Evolutionary conservation across 805 yeast genomes (phyloP).

Genomic region (Candida patagonica): DNA sequence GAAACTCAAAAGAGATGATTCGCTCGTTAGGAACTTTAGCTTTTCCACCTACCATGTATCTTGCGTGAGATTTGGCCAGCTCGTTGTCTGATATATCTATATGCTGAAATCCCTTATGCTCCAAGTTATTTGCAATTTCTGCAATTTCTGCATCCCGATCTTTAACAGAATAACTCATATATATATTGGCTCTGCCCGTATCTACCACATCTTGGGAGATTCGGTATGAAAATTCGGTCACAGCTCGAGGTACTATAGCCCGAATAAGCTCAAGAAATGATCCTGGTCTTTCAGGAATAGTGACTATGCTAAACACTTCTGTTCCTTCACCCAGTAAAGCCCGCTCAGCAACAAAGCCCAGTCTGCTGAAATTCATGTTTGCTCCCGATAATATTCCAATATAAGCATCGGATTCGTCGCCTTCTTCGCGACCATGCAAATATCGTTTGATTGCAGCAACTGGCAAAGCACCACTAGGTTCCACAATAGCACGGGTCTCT

Average conservation of each 20-base stretch:
- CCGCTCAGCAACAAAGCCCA: conserved; percentile 92
- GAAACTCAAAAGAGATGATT: conserved; percentile 81
- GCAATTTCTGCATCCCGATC: conserved; percentile 67
- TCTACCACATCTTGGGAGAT: conserved; percentile 35
- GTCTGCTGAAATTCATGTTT: conserved; percentile 94
- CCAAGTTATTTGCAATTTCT: conserved; percentile 50
- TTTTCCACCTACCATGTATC: conserved; percentile 93
- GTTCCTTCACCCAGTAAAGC: conserved; percentile 98
- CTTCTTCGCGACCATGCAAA: conserved; percentile 48
- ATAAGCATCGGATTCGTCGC: conserved; percentile 61
- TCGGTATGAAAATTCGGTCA: conserved; percentile 93
- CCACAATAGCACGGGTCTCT: conserved; percentile 88
- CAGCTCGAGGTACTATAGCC: conserved; percentile 75
- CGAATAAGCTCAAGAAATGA: conserved; percentile 71
- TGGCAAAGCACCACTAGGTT: conserved; percentile 94
- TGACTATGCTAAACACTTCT: conserved; percentile 83
- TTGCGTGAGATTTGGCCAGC: conserved; percentile 91
- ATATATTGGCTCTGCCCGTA: conserved; percentile 55
- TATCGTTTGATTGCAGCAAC: conserved; percentile 93
- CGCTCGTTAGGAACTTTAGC: conserved; percentile 66
- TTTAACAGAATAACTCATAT: conserved; percentile 73
- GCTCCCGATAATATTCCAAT: conserved; percentile 92
- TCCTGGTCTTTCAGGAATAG: conserved; percentile 90
- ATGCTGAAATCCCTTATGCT: conserved; percentile 58
- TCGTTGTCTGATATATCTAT: conserved; percentile 86